Evolutionary conservation across 305 asterid species (phyloP).

Genomic region (Plantago lanceolata): DNA sequence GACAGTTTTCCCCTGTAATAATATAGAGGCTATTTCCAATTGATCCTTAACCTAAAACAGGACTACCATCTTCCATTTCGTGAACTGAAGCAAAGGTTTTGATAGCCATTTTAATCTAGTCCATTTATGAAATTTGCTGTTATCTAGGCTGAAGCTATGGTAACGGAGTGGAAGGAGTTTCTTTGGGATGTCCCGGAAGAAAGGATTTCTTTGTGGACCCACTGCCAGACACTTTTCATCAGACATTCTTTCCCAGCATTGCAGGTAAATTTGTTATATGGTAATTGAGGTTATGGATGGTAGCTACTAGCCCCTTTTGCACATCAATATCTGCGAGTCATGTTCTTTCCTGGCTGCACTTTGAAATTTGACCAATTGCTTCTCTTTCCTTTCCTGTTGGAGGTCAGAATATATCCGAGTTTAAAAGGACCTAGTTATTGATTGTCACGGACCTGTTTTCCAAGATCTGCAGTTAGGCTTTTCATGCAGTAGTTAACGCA

Average conservation of each 20-base stretch:
- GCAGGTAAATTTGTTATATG: conserved; percentile 51
- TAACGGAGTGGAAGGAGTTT: conserved; percentile 95
- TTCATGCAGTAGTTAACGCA: not conserved
- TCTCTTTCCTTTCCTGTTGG: conserved; percentile 15
- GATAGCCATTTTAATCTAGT: too few relatives aligned
- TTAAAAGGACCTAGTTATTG: too few relatives aligned
- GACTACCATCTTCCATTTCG: too few relatives aligned
- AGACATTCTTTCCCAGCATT: conserved; percentile 81
- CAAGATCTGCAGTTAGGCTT: not conserved
- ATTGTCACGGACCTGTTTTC: not conserved
- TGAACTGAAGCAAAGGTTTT: too few relatives aligned
- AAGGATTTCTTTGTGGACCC: conserved; percentile 95
- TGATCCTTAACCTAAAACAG: too few relatives aligned
- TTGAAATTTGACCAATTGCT: conserved; percentile 14
- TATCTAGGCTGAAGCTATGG: conserved; percentile 97
- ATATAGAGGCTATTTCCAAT: too few relatives aligned
- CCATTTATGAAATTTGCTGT: conserved; percentile 26
- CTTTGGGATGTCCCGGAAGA: conserved; percentile 99
- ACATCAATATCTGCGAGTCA: conserved; percentile 9
- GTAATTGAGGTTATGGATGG: conserved; percentile 8
- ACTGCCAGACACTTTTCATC: conserved; percentile 90
- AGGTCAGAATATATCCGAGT: not conserved
- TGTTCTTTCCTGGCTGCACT: conserved; percentile 20
- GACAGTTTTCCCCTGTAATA: too few relatives aligned
- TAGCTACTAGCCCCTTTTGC: conserved; percentile 10